Evolutionary conservation across 306 rosid species (phyloP), one percentile per base, ranked within the genome.

Genomic region (Quercus agrifolia): DNA sequence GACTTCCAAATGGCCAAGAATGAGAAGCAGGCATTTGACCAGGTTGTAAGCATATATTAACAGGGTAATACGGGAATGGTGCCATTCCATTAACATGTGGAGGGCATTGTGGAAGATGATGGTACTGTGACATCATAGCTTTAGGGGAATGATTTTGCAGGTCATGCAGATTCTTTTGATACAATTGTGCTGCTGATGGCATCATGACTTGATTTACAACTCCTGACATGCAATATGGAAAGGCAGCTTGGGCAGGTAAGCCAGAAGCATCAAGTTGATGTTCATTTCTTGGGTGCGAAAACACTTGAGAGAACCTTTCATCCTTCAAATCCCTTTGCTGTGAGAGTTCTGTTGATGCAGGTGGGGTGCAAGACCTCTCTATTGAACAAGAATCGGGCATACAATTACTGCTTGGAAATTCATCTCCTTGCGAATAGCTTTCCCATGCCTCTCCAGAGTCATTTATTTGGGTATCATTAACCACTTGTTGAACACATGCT

Each of bases 281-380:
- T 63, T 89, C 92, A 74, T 85, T 88, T 85, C 89, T 87, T 44
- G 87, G 84, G 83, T 79, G 87, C 59, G 33, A 64, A 81, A 74
- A 80, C 61, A 83, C 86, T 56, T 82, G 88, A 71, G 75, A 85
- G 74, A 77, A 84, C 54, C 82, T 77, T 49, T 87, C 93, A 76
- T 89, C 92, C 79, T 63, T 77, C 77, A 33, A 69, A 69, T 83
- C 73, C 28, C 81, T 88, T 80, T 89, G 93, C 85, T 78, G 80
- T 51, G 82, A 85, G 83, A 78, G 84, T 74, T 91, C 95, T 82
- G 73, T 70, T 25, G 90, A 88, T 74, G 88, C 89, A 62, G 92
- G 89, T 51, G 96, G 96, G 73, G 99, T 93, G 71, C 87, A 90
- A 73, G 97, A 93, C 73, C 94, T 91, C 80, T 96, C 98, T 70